phyloP scores from a whole-genome alignment of 2,329 filamentous ascomycete species.

The Elsinoe fawcettii region DNA sequence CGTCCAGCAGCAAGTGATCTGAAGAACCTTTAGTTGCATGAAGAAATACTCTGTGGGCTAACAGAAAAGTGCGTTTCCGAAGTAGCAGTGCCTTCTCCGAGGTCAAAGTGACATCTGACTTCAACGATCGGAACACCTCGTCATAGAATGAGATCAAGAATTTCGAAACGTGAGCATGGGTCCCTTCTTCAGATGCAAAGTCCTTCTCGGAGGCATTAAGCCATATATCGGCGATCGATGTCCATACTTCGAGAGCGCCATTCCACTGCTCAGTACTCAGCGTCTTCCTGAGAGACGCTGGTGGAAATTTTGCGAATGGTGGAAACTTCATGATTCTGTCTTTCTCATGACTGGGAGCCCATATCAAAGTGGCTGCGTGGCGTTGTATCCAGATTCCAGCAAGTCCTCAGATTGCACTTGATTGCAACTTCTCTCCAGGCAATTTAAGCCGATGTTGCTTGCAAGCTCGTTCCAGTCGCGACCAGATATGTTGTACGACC shows the following conservation, averaged over 20 bases:
- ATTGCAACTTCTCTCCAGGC: too few species aligned
- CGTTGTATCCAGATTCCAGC: not conserved
- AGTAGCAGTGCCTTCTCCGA: not conserved
- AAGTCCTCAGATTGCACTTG: not conserved
- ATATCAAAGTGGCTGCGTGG: not conserved
- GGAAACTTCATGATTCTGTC: not conserved
- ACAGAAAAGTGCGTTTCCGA: not conserved
- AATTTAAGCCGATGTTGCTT: too few species aligned
- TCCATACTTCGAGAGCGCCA: slow-evolving; percentile 1
- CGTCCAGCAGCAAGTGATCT: not conserved
- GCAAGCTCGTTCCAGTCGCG: not conserved
- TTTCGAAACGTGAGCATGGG: not conserved
- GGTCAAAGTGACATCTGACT: not conserved
- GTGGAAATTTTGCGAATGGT: not conserved
- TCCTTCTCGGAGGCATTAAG: not conserved
- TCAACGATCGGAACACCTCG: not conserved
- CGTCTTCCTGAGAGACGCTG: not conserved
- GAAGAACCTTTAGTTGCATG: not conserved
- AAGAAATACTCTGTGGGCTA: not conserved
- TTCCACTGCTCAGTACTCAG: not conserved
- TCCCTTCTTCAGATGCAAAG: not conserved
- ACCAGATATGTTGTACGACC: too few species aligned
- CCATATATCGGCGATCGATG: not conserved
- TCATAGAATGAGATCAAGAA: slow-evolving; percentile 6
- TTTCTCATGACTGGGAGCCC: not conserved